Evolutionary conservation across 2,329 filamentous ascomycete genomes (phyloP).

Genomic region (Xenosphaeropsis pyriputrescens): DNA sequence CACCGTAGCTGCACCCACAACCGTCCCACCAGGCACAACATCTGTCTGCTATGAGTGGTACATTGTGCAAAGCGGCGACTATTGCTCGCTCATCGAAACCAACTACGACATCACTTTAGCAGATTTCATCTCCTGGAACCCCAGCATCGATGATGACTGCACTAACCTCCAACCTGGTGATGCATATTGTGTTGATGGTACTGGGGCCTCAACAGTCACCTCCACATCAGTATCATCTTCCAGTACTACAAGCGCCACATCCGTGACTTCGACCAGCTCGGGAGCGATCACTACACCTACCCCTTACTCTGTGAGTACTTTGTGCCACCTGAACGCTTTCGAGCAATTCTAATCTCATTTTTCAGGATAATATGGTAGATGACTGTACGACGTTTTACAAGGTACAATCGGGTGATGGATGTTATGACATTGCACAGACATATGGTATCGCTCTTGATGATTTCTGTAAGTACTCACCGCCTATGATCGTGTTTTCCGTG

Average conservation of each 20-base stretch:
- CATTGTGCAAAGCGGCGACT: not conserved
- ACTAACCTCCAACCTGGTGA: conserved; percentile 10
- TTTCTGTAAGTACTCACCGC: too few relatives aligned
- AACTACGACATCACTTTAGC: conserved; percentile 9
- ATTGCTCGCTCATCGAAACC: conserved; percentile 8
- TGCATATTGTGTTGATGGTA: conserved; percentile 11
- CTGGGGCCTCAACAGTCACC: too few relatives aligned
- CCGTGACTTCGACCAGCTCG: not conserved
- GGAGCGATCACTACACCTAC: not conserved
- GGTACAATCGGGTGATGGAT: conserved; percentile 2
- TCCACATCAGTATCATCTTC: not conserved
- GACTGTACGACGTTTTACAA: not conserved
- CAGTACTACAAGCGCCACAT: not conserved
- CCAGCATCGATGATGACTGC: conserved; percentile 14
- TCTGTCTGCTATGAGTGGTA: not conserved
- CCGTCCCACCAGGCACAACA: not conserved
- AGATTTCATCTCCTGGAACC: conserved; percentile 17
- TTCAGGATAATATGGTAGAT: not conserved
- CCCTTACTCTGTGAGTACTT: too few relatives aligned
- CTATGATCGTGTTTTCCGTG: too few relatives aligned
- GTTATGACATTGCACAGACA: conserved; percentile 6
- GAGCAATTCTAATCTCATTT: too few relatives aligned
- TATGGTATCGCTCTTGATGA: conserved; percentile 7
- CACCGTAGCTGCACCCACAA: not conserved
- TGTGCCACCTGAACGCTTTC: too few relatives aligned